Percentiles rank a stretch among this genome's conserved stretches.
These are phyloP conservation scores for Buddleja alternifolia DNA, from an alignment of 257 asterid genomes.

Conservation along the genomic window DNA sequence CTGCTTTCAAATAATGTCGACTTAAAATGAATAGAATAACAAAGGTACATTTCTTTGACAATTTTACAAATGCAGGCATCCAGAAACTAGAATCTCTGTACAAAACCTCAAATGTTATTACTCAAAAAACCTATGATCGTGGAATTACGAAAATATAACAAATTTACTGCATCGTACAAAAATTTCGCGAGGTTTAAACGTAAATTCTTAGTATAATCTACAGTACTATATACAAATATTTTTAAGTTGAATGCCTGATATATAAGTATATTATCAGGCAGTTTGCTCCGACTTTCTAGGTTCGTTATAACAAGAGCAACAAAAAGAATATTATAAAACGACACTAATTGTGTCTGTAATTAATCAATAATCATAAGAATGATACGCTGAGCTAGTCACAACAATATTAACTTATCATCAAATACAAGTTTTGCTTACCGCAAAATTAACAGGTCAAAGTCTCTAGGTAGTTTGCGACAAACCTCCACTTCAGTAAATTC, in stretches of 20 bases:
- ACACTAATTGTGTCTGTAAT: too few species aligned
- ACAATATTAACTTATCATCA: not conserved
- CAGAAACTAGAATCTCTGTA: constrained; percentile 6
- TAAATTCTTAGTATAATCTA: not conserved
- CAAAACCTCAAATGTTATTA: constrained; percentile 1
- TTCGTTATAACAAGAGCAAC: too few species aligned
- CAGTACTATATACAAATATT: not conserved
- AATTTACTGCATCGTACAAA: not conserved
- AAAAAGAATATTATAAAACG: too few species aligned
- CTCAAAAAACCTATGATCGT: not conserved
- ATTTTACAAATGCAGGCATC: not conserved
- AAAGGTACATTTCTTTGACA: not conserved
- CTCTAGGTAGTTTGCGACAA: constrained; percentile 42
- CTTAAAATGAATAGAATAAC: constrained; percentile 11
- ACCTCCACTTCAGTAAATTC: constrained; percentile 35
- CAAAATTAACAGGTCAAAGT: constrained; percentile 39
- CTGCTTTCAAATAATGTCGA: constrained; percentile 31
- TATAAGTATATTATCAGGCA: constrained; percentile 8
- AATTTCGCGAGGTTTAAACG: not conserved
- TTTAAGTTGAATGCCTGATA: constrained; percentile 13
- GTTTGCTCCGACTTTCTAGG: too few species aligned
- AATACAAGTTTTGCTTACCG: constrained; percentile 31
- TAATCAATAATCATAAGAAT: not conserved
- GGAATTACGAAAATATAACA: not conserved
- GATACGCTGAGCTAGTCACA: not conserved